Base-by-base conservation (phyloP, 2,329 filamentous ascomycete genomes). In the Nemania sp. region DNA sequence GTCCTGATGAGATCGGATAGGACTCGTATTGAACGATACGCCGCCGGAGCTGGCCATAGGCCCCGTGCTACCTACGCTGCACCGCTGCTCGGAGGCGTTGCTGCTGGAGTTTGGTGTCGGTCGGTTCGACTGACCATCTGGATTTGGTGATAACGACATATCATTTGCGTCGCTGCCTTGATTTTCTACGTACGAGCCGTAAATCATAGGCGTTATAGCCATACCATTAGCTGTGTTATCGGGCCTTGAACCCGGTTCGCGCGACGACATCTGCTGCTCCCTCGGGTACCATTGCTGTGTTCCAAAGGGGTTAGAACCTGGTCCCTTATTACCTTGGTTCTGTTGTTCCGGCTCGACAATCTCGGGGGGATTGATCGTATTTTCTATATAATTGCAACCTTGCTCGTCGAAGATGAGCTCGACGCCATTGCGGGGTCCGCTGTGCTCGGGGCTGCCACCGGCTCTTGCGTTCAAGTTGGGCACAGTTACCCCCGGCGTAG, bases 81-180 rank as follows among this genome's bases (percentile, higher is more conserved):
- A 73, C 15, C 73, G 72, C 21, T 76, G 71, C n/a, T 83, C 80
- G 1, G 81, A 81, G 1, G 77, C 72, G 6, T 74, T 76, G 66
- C 75, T 76, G 67, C 81, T 85, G 3, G 85, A 87, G 67, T 83
- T 87, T 2, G 85, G 85, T 11, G 85, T 87, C 20, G 80, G 83
- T n/a, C 81, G 76, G 62, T 79, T 83, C 2, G 84, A 86, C 49
- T 75, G 75, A 6, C 76, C 78, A 20, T 76, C 78, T n/a, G 68
- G 67, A 17, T 83, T 82, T 2, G 82, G 78, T 0, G 83, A 84
- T 3, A 74, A 76, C 0, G 80, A 81, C 57, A 79, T 69, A 43
- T 82, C 81, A 53, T 79, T 81, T 20, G 74, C 75, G 15, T 79
- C 81, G 54, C 73, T 76, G 43, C 72, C 73, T n/a, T 80, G 79